Evolutionary conservation across 306 rosid genomes (phyloP).

Genomic region (Quercus rubra): DNA sequence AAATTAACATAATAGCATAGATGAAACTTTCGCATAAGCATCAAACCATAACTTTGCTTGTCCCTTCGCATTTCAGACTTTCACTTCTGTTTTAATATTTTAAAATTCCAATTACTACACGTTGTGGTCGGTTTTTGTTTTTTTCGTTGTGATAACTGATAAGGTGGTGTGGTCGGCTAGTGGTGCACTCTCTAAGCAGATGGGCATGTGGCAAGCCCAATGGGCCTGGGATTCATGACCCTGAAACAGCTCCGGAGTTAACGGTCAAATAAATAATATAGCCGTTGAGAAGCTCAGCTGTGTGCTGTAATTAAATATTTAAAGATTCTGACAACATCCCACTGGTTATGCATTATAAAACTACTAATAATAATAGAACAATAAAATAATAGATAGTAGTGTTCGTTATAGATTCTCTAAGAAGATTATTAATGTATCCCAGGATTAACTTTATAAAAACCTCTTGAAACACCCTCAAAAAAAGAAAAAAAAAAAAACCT

Average conservation of each 20-base stretch:
- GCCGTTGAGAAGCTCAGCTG: constrained; percentile 43
- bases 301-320: constrained; percentile 17
- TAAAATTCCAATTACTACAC: not conserved
- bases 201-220: constrained; percentile 21
- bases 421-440: too few relatives aligned
- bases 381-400: not conserved
- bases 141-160: not conserved
- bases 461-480: too few relatives aligned
- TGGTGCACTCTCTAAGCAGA: not conserved
- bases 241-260: constrained; percentile 25
- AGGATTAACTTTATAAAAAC: too few relatives aligned
- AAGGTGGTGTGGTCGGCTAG: constrained; percentile 25
- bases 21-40: too few relatives aligned
- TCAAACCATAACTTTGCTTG: too few relatives aligned
- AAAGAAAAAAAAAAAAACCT: too few relatives aligned
- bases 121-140: not conserved
- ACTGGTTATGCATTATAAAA: not conserved
- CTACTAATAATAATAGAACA: not conserved
- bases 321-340: constrained; percentile 10
- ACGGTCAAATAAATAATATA: constrained; percentile 45
- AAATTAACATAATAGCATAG: not conserved
- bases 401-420: not conserved
- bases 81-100: too few relatives aligned
- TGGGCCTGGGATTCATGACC: constrained; percentile 26
- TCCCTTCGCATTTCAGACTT: too few relatives aligned